These are phyloP conservation scores for Backusella morwellensis DNA, from an alignment of 192 early-diverging fungal genomes.

Conservation along the genomic window DNA sequence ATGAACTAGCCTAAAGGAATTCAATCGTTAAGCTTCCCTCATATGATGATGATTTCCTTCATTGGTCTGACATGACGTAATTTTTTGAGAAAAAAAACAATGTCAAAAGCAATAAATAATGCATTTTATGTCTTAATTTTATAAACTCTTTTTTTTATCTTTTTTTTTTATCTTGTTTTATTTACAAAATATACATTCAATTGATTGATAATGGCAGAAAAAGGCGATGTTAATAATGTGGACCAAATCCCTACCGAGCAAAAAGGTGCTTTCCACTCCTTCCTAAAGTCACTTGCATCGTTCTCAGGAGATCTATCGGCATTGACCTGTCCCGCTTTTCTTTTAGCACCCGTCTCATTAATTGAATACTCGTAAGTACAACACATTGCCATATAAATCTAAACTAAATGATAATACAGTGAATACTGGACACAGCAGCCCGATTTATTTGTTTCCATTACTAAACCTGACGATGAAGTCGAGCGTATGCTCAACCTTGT, in stretches of 20 bases:
- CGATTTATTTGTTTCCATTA: slow-evolving; percentile 62
- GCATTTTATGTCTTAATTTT: no score
- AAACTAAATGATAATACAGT: slow-evolving; percentile 22
- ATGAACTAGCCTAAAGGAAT: background rate
- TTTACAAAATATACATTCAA: no score
- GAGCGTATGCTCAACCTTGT: slow-evolving; percentile 65
- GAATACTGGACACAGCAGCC: slow-evolving; percentile 58
- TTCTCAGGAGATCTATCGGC: slow-evolving; percentile 76
- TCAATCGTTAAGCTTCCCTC: background rate
- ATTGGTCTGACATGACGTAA: background rate
- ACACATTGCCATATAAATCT: no score
- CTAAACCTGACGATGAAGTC: slow-evolving; percentile 49
- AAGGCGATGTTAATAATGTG: slow-evolving; percentile 22
- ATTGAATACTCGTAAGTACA: slow-evolving; percentile 65
- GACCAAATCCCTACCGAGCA: slow-evolving; percentile 51
- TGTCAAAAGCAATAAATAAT: no score
- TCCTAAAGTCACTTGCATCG: slow-evolving; percentile 61
- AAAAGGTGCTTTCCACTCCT: slow-evolving; percentile 58
- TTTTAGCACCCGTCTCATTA: slow-evolving; percentile 68
- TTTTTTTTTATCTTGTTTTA: no score
- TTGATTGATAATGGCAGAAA: background rate
- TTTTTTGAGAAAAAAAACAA: background rate
- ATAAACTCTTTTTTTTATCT: no score
- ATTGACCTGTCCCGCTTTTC: slow-evolving; percentile 73
- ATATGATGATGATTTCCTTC: background rate